These are phyloP conservation scores for Naumovozyma baii DNA, from an alignment of 805 yeast species.

Conservation along the genomic window DNA sequence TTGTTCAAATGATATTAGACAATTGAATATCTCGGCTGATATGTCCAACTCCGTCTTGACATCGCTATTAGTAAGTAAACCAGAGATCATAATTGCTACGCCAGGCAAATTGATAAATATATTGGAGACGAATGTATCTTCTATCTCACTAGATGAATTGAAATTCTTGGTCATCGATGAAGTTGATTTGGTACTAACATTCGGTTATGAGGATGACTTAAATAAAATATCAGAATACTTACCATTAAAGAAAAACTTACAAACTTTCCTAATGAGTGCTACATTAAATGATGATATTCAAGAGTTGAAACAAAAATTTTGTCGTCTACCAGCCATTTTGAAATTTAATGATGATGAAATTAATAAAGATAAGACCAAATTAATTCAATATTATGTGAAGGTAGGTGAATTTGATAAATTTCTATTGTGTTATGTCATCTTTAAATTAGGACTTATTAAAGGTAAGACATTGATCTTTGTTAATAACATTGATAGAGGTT, in stretches of 20 bases:
- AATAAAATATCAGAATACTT: constrained; percentile 50
- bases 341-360: constrained; percentile 65
- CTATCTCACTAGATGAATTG: constrained; percentile 46
- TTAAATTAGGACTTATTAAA: constrained; percentile 76
- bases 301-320: constrained; percentile 63
- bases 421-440: constrained; percentile 78
- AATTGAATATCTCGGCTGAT: constrained; percentile 54
- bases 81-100: constrained; percentile 77
- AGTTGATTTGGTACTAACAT: constrained; percentile 82
- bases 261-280: constrained; percentile 93
- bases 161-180: constrained; percentile 82
- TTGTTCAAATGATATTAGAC: constrained; percentile 56
- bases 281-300: constrained; percentile 83
- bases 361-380: constrained; percentile 42
- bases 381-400: constrained; percentile 78
- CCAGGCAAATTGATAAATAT: constrained; percentile 65
- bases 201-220: constrained; percentile 85
- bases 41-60: constrained; percentile 61
- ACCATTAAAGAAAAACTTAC: constrained; percentile 67
- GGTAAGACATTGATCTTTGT: constrained; percentile 90
- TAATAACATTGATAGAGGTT: constrained; percentile 90
- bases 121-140: constrained; percentile 38
- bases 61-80: constrained; percentile 61
- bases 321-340: constrained; percentile 73
- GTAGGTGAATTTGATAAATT: constrained; percentile 88